Evolutionary conservation across 495 filamentous ascomycete genomes (phyloP).

Genomic region (Schizothecium vesticola): DNA sequence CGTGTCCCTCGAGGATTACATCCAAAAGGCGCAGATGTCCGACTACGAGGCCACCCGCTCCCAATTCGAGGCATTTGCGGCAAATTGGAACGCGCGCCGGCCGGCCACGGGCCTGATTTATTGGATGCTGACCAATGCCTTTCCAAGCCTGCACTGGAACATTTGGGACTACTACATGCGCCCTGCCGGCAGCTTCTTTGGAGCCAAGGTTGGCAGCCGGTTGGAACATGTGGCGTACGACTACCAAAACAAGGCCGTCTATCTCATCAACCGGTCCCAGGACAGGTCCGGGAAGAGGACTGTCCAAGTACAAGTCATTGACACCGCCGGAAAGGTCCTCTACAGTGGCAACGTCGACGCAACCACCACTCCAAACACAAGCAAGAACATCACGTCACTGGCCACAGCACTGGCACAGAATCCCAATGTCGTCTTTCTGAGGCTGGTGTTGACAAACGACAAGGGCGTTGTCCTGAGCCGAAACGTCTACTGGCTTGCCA

Average conservation of each 20-base stretch:
- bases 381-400: slow-evolving; percentile 26
- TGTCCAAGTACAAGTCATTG: slow-evolving; percentile 45
- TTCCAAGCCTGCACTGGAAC: slow-evolving; percentile 63
- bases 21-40: slow-evolving; percentile 44
- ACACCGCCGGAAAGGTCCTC: slow-evolving; percentile 40
- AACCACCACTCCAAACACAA: slow-evolving; percentile 35
- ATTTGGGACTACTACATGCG: slow-evolving; percentile 60
- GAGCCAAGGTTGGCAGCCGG: slow-evolving; percentile 48
- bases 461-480: slow-evolving; percentile 41
- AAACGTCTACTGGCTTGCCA: slow-evolving; percentile 59
- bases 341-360: slow-evolving; percentile 22
- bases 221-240: slow-evolving; percentile 56
- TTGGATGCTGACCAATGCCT: slow-evolving; percentile 65
- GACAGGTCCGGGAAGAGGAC: slow-evolving; percentile 37
- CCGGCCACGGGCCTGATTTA: slow-evolving; percentile 59
- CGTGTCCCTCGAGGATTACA: slow-evolving; percentile 37
- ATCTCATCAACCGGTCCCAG: slow-evolving; percentile 53
- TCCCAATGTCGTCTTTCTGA: slow-evolving; percentile 48
- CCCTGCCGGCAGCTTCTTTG: slow-evolving; percentile 55
- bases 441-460: slow-evolving; percentile 39
- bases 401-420: slow-evolving; percentile 31
- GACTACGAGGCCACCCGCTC: slow-evolving; percentile 61
- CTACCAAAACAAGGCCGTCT: slow-evolving; percentile 40
- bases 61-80: slow-evolving; percentile 53
- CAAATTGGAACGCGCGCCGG: slow-evolving; percentile 44